Percentiles rank a stretch among this genome's conserved stretches.
Evolutionary conservation across 495 filamentous ascomycete species (phyloP).

Genomic region (Parathielavia hyrcaniae): DNA sequence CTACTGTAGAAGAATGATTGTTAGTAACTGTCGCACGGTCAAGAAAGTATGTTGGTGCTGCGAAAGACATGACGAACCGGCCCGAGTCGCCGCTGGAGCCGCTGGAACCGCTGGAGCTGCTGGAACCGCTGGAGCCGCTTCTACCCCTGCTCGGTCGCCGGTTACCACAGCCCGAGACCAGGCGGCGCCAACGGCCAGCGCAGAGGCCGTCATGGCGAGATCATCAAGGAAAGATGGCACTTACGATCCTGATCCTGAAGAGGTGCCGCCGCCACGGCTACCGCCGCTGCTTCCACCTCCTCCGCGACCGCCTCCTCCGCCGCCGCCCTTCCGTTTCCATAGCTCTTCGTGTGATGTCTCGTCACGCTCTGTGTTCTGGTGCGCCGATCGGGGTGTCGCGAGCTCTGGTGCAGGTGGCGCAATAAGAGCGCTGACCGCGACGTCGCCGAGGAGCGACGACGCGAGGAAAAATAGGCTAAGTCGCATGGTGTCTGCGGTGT

Average conservation of each 20-base stretch:
- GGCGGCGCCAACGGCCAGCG: neutral
- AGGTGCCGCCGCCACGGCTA: slow-evolving; percentile 22
- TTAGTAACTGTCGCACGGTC: slow-evolving; percentile 6
- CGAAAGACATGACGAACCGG: neutral
- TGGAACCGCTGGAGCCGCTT: neutral
- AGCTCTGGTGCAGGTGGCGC: slow-evolving; percentile 17
- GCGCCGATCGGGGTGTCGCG: slow-evolving; percentile 22
- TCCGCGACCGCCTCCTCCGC: slow-evolving; percentile 47
- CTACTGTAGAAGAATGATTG: neutral
- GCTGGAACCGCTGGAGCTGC: no score
- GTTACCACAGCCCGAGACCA: neutral
- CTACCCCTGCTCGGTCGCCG: neutral
- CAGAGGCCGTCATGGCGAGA: neutral
- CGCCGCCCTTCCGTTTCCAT: slow-evolving; percentile 54
- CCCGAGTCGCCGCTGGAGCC: neutral
- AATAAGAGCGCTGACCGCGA: slow-evolving; percentile 15
- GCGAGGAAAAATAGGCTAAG: neutral
- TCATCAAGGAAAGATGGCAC: neutral
- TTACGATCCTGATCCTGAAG: slow-evolving; percentile 7
- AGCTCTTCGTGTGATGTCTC: slow-evolving; percentile 33
- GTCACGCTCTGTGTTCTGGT: slow-evolving; percentile 25
- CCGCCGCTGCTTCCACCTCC: slow-evolving; percentile 27
- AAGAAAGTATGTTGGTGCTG: neutral
- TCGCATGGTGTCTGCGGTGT: slow-evolving; percentile 1
- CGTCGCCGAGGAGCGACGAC: slow-evolving; percentile 16